Base-by-base conservation (phyloP, 208 protist genomes). In the Porcisia deanei region DNA sequence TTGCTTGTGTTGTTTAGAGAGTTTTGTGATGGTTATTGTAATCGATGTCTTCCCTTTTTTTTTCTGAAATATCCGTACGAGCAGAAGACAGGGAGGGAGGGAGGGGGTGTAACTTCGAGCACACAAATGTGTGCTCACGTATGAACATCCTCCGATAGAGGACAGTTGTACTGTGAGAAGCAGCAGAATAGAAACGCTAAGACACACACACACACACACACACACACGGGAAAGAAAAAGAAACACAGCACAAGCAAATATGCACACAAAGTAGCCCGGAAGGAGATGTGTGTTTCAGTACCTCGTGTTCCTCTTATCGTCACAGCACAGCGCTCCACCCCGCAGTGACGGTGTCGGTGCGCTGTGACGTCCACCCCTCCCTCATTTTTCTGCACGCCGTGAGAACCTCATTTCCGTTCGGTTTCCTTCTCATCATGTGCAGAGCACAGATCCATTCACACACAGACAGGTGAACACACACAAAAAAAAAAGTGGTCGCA, bases 381-480 rank as follows among this genome's bases (percentile, higher is more conserved):
- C 47, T 52, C 10, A 14, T 52, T 52, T 52, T 52, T 12, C 47
- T 47, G 61, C 18, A 47, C 3, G 20, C 39, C 3, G 16, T 45
- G 37, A 41, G 39, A 39, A 3, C 0, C 10, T 39, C 34, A 12
- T 52, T 52, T 52, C 10, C 30, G 30, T 30, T 30, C 30, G 30
- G 30, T 30, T 30, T 30, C 30, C 30, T 30, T 30, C 5, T 6
- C 59, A 64, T 39, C n/a, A 83, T 77, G 60, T 52, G 80, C 58
- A 85, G 12, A 74, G 77, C 66, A 67, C 18, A 67, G 34, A 78
- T 0, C 7, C 43, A 55, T 14, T 1, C 43, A 39, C 18, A 39
- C 6, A n/a, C 7, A 54, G 14, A 3, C 8, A 52, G 37, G 47
- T 14, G 47, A 52, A 39, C 6, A 9, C 12, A 49, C 39, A 1